These are phyloP conservation scores for Sparassis latifolia DNA, from an alignment of 1,284 basidiomycete genomes.

Conservation along the genomic window DNA sequence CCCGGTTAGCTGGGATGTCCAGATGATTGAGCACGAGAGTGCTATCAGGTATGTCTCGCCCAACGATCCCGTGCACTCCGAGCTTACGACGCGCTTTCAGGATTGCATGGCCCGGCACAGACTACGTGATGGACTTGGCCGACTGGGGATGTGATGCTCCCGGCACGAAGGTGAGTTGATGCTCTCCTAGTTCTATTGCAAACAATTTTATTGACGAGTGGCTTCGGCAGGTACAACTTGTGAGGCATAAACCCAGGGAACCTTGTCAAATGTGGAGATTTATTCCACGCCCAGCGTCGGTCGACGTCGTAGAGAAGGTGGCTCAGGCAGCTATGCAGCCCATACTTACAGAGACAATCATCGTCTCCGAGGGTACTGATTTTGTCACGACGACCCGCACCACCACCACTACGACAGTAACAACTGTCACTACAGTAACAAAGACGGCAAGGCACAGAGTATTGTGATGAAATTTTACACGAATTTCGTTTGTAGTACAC, in stretches of 20 bases:
- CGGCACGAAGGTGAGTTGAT: constrained; percentile 17
- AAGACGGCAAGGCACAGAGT: constrained; percentile 9
- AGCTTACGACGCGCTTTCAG: constrained; percentile 3
- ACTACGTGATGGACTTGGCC: constrained; percentile 18
- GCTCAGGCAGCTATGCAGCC: constrained; percentile 13
- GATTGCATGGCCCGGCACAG: constrained; percentile 21
- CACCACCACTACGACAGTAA: constrained; percentile 21
- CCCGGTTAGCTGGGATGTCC: constrained; percentile 20
- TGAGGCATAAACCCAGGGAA: constrained; percentile 9
- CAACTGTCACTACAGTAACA: constrained; percentile 22
- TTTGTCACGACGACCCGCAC: constrained; percentile 19
- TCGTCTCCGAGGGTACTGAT: constrained; percentile 17
- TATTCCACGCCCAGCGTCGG: constrained; percentile 14
- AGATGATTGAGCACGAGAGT: constrained; percentile 13
- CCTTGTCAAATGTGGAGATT: constrained; percentile 20
- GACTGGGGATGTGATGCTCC: constrained; percentile 15
- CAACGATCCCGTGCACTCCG: not conserved
- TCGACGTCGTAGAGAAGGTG: constrained; percentile 9
- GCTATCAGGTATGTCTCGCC: constrained; percentile 13
- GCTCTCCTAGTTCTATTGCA: too few species aligned
- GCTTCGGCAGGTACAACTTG: constrained; percentile 16
- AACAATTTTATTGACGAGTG: not conserved
- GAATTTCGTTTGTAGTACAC: too few species aligned
- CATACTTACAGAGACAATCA: constrained; percentile 18
- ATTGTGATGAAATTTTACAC: too few species aligned